A percentile compares a stretch with the other conserved stretches of the same genome.
Conservation (phyloP, 2,329 filamentous ascomycete genomes). For the Thermoascus crustaceus region DNA sequence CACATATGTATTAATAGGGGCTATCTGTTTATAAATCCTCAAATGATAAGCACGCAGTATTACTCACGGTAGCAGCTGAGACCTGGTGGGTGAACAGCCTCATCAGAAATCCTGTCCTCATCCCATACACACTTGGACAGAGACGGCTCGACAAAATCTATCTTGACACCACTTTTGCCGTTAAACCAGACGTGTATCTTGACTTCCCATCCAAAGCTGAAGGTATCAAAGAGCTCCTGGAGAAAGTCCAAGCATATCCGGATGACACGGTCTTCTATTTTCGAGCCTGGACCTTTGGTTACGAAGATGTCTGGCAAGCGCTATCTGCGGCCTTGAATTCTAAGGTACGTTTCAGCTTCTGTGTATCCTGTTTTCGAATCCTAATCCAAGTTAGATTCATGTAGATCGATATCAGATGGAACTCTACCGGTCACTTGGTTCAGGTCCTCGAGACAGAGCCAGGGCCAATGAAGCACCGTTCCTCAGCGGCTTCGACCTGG, state of each 20-base stretch:
- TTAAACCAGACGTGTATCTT: constrained; percentile 40
- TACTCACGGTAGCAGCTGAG: constrained; percentile 46
- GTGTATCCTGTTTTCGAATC: constrained; percentile 1
- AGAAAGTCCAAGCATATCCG: constrained; percentile 61
- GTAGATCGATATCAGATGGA: constrained; percentile 71
- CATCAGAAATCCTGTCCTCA: constrained; percentile 59
- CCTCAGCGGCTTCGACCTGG: constrained; percentile 65
- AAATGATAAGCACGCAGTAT: neutral
- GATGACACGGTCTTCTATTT: constrained; percentile 72
- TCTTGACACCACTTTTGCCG: constrained; percentile 75
- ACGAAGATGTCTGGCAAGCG: constrained; percentile 86
- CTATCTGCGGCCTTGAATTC: constrained; percentile 62
- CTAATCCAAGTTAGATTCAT: constrained; percentile 52
- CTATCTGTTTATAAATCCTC: too few species aligned
- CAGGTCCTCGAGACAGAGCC: constrained; percentile 32
- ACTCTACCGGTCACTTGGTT: constrained; percentile 59
- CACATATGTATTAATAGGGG: too few species aligned
- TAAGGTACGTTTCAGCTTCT: constrained; percentile 36
- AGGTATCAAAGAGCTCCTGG: constrained; percentile 65
- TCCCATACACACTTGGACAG: constrained; percentile 62
- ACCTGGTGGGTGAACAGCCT: constrained; percentile 75
- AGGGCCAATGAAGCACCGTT: constrained; percentile 53
- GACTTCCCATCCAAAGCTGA: constrained; percentile 60
- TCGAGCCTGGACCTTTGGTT: constrained; percentile 84
- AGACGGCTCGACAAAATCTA: constrained; percentile 73